A percentile compares a stretch with the other conserved stretches of the same genome.
phyloP scores from a whole-genome alignment of 148 eudicot genomes.

The Amaranthus palmeri region DNA sequence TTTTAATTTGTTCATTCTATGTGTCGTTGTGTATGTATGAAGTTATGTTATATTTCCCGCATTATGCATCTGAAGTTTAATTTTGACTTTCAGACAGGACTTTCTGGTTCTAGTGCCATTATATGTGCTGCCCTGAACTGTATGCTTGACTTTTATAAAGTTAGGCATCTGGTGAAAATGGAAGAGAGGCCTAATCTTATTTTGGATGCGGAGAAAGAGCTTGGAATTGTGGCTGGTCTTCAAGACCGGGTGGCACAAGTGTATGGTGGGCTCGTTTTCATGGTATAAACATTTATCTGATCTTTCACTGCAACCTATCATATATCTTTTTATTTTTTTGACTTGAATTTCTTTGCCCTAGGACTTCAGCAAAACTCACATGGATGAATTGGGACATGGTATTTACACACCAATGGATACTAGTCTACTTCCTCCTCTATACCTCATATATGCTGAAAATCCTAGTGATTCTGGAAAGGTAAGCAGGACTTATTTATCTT shows the following conservation, averaged over 20 bases:
- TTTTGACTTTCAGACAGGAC: slow-evolving; percentile 66
- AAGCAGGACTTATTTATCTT: slow-evolving; percentile 18
- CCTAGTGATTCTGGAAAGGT: slow-evolving; percentile 99
- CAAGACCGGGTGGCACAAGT: slow-evolving; percentile 95
- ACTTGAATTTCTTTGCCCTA: slow-evolving; percentile 22
- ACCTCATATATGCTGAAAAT: slow-evolving; percentile 91
- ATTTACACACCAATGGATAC: slow-evolving; percentile 65
- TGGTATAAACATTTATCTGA: slow-evolving; percentile 40
- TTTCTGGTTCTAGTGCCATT: slow-evolving; percentile 94
- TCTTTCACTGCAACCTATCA: neutral
- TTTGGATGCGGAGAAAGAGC: slow-evolving; percentile 88
- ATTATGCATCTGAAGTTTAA: slow-evolving; percentile 8
- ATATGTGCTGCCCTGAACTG: slow-evolving; percentile 95
- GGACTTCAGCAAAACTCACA: slow-evolving; percentile 71
- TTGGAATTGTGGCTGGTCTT: slow-evolving; percentile 96
- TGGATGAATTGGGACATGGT: slow-evolving; percentile 78
- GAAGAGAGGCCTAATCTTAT: slow-evolving; percentile 81
- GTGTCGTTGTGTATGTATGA: neutral
- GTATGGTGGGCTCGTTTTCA: slow-evolving; percentile 89
- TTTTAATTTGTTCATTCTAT: neutral
- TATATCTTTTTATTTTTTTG: neutral
- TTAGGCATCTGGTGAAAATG: slow-evolving; percentile 67
- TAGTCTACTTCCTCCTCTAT: slow-evolving; percentile 67
- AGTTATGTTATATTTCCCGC: neutral
- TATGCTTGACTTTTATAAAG: slow-evolving; percentile 82